Percentiles rank a stretch among this genome's conserved stretches.
phyloP scores from a whole-genome alignment of 768 basidiomycete species.

The Mycena kentingensis region DNA sequence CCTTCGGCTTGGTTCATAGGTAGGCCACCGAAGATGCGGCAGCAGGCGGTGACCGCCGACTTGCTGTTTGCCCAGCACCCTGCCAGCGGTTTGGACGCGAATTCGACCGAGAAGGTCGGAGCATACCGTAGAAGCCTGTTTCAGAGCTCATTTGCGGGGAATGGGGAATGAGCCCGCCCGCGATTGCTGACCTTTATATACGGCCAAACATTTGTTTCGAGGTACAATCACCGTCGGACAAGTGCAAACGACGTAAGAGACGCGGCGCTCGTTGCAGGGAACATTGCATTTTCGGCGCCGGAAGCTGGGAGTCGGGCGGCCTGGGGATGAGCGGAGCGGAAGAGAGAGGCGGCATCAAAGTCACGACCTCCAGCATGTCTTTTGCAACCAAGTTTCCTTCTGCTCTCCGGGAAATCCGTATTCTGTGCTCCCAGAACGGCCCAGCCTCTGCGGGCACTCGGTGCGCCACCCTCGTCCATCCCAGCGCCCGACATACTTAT shows the following conservation, averaged over 20 bases:
- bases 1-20: not conserved
- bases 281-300: too few relatives aligned
- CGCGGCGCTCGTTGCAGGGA: too few relatives aligned
- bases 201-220: too few relatives aligned
- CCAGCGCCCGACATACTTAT: not conserved
- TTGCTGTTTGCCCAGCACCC: conserved; percentile 20
- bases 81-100: not conserved
- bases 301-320: too few relatives aligned
- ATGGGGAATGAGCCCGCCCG: too few relatives aligned
- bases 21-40: not conserved
- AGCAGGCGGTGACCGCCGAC: conserved; percentile 3
- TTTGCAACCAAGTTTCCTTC: conserved; percentile 77
- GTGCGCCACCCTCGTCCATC: conserved; percentile 43
- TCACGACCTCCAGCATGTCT: conserved; percentile 48
- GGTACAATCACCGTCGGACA: too few relatives aligned
- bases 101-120: not conserved
- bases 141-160: conserved; percentile 1
- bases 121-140: conserved; percentile 12
- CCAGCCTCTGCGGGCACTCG: conserved; percentile 78
- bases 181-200: too few relatives aligned
- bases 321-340: too few relatives aligned
- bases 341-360: too few relatives aligned
- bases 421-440: conserved; percentile 78
- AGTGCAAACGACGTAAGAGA: too few relatives aligned
- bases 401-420: conserved; percentile 75